Conservation (phyloP, 352 stramenopile species). For the Globisporangium cystogenes region DNA sequence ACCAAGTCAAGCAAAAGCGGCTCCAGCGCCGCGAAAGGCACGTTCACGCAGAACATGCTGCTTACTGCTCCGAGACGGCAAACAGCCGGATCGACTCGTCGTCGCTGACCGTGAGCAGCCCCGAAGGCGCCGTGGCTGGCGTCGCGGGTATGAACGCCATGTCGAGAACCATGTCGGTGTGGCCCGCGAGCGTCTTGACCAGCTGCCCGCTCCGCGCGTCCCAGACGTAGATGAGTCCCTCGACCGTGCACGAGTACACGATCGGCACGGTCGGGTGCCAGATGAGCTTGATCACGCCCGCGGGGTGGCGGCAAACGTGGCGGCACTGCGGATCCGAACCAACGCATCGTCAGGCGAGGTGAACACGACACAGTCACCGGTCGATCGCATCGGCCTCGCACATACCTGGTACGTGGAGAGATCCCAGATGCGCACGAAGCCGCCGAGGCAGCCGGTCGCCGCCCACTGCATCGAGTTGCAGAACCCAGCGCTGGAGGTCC, state of each 20-base stretch:
- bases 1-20: background rate
- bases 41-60: background rate
- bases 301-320: slow-evolving; percentile 82
- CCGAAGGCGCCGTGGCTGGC: slow-evolving; percentile 29
- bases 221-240: slow-evolving; percentile 89
- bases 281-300: slow-evolving; percentile 87
- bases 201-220: slow-evolving; percentile 85
- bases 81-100: slow-evolving; percentile 83
- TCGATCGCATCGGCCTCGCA: too few species aligned
- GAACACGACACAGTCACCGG: too few species aligned
- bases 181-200: slow-evolving; percentile 71
- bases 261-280: slow-evolving; percentile 87
- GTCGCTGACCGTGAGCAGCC: slow-evolving; percentile 76
- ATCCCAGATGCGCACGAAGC: slow-evolving; percentile 96
- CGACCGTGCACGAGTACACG: slow-evolving; percentile 82
- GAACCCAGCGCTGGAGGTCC: slow-evolving; percentile 84
- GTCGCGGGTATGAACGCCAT: slow-evolving; percentile 68
- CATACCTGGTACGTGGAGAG: slow-evolving; percentile 77
- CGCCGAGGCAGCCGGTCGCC: slow-evolving; percentile 93
- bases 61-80: slow-evolving; percentile 19
- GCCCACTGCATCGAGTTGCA: slow-evolving; percentile 93
- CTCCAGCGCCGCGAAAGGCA: background rate
- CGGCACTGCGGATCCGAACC: slow-evolving; percentile 49
- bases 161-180: slow-evolving; percentile 92
- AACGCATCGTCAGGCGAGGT: background rate